These are phyloP conservation scores for Eimeria mitis DNA, from an alignment of 169 alveolate species.

Conservation along the genomic window DNA sequence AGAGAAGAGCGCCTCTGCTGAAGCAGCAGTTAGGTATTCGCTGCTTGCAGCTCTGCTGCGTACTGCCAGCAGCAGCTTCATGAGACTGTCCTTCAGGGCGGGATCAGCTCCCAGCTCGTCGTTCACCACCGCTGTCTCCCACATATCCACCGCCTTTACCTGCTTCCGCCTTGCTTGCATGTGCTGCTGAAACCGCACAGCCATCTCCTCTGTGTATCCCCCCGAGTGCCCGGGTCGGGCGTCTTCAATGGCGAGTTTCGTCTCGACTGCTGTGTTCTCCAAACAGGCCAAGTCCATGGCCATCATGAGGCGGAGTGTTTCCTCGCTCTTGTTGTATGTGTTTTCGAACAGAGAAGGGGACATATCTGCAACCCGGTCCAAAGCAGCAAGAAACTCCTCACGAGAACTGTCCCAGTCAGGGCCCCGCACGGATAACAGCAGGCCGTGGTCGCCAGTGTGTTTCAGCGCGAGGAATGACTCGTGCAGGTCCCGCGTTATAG, in stretches of 20 bases:
- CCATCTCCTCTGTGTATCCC: neutral
- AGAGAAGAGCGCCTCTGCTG: neutral
- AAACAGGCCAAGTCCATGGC: constrained; percentile 46
- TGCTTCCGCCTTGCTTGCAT: constrained; percentile 26
- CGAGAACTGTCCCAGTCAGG: neutral
- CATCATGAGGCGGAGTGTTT: neutral
- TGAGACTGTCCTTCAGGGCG: neutral
- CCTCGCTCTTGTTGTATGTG: neutral
- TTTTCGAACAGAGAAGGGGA: neutral
- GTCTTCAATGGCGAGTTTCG: neutral
- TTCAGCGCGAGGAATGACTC: neutral
- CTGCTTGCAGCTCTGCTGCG: constrained; percentile 50
- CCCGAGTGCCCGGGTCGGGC: neutral
- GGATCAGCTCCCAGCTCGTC: neutral
- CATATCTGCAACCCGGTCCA: neutral
- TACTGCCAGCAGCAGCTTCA: constrained; percentile 6
- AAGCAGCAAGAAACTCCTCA: neutral
- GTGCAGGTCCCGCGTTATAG: neutral
- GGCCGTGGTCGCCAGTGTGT: neutral
- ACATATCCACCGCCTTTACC: constrained; percentile 18
- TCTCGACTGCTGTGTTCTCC: constrained; percentile 14
- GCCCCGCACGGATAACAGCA: neutral
- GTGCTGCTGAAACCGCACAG: neutral
- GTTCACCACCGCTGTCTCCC: constrained; percentile 32
- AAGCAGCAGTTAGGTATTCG: constrained; percentile 20